Evolutionary conservation across 2,329 filamentous ascomycete genomes (phyloP).

Genomic region (Pseudocercospora musae): DNA sequence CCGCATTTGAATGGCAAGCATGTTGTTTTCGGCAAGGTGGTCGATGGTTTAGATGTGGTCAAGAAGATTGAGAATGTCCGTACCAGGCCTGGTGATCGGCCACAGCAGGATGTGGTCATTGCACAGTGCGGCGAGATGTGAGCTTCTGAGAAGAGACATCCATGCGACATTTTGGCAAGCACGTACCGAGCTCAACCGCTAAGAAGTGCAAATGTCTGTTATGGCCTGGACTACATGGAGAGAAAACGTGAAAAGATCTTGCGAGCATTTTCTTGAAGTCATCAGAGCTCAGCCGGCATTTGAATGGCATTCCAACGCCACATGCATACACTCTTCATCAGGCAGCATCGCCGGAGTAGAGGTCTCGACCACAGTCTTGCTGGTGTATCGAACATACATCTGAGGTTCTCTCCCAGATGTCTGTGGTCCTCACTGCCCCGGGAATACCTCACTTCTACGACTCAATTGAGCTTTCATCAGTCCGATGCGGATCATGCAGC

Average conservation of each 20-base stretch:
- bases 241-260: background rate
- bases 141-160: background rate
- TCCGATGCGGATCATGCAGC: background rate
- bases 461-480: background rate
- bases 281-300: background rate
- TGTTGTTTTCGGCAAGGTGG: slow-evolving; percentile 88
- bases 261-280: background rate
- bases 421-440: background rate
- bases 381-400: background rate
- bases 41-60: slow-evolving; percentile 86
- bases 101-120: slow-evolving; percentile 79
- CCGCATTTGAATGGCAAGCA: slow-evolving; percentile 91
- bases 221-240: background rate
- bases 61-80: slow-evolving; percentile 89
- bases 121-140: slow-evolving; percentile 92
- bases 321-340: background rate
- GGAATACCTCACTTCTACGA: background rate
- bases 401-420: background rate
- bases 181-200: background rate
- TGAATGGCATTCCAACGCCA: background rate
- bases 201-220: background rate
- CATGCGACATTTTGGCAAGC: background rate
- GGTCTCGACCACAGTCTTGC: background rate
- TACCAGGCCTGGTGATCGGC: slow-evolving; percentile 76
- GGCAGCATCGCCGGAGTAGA: background rate